Evolutionary conservation across 805 yeast genomes (phyloP).

Genomic region (Spathaspora girioi): DNA sequence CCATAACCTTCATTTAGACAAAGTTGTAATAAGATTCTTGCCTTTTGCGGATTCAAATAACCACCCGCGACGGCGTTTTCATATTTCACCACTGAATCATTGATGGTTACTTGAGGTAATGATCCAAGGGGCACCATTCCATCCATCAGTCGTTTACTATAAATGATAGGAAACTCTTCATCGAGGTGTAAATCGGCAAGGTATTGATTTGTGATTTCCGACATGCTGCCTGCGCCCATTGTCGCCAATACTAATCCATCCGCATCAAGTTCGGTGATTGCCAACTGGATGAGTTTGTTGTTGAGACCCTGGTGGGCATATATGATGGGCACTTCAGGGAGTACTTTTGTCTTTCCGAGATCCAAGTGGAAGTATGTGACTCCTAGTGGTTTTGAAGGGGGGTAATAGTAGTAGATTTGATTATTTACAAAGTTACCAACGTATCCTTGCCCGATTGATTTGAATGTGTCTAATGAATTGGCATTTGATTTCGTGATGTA

Average conservation of each 20-base stretch:
- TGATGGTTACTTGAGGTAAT: slow-evolving; percentile 26
- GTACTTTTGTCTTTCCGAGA: slow-evolving; percentile 17
- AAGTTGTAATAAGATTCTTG: slow-evolving; percentile 55
- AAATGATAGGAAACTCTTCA: slow-evolving; percentile 50
- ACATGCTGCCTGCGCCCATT: slow-evolving; percentile 68
- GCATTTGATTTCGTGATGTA: slow-evolving; percentile 70
- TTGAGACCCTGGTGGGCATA: slow-evolving; percentile 63
- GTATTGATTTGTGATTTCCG: slow-evolving; percentile 45
- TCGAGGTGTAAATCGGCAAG: slow-evolving; percentile 31
- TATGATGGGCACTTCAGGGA: slow-evolving; percentile 50
- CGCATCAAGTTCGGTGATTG: slow-evolving; percentile 41
- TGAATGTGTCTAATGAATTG: slow-evolving; percentile 66
- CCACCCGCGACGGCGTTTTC: slow-evolving; percentile 57
- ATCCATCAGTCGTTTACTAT: slow-evolving; percentile 65
- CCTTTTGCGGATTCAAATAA: slow-evolving; percentile 62
- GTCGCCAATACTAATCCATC: slow-evolving; percentile 64
- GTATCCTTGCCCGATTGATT: slow-evolving; percentile 65
- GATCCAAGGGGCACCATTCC: slow-evolving; percentile 63
- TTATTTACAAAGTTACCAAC: slow-evolving; percentile 68
- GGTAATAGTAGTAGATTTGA: slow-evolving; percentile 61
- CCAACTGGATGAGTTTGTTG: slow-evolving; percentile 43
- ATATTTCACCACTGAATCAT: slow-evolving; percentile 10
- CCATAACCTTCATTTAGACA: slow-evolving; percentile 43
- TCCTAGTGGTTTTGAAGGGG: slow-evolving; percentile 57
- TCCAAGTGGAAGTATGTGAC: slow-evolving; percentile 31